Percentiles rank a stretch among this genome's conserved stretches.
phyloP scores from a whole-genome alignment of 805 yeast genomes.

The Yarrowia deformans region DNA sequence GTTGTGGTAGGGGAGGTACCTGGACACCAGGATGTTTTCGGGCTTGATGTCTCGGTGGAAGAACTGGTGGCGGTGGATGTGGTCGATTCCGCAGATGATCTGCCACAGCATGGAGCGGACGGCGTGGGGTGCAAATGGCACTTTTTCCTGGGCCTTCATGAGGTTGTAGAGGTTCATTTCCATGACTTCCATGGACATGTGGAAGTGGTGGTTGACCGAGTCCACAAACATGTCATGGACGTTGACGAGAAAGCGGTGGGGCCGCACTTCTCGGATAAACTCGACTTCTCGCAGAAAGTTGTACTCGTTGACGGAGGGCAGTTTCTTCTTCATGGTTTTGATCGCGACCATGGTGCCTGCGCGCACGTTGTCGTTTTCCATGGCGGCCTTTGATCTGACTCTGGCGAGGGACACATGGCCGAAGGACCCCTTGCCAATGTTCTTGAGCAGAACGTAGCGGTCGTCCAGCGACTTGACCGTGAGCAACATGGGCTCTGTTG shows the following conservation, averaged over 20 bases:
- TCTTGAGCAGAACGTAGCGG: constrained; percentile 41
- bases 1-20: constrained; percentile 43
- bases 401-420: constrained; percentile 44
- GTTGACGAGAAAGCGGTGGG: constrained; percentile 75
- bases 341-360: constrained; percentile 65
- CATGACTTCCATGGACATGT: constrained; percentile 90
- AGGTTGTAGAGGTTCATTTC: constrained; percentile 81
- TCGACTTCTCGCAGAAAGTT: constrained; percentile 53
- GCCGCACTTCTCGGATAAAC: constrained; percentile 59
- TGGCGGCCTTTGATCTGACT: constrained; percentile 21
- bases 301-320: constrained; percentile 62
- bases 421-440: constrained; percentile 48
- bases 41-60: constrained; percentile 95
- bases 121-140: constrained; percentile 63
- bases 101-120: constrained; percentile 63
- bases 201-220: constrained; percentile 61
- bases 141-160: constrained; percentile 65
- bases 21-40: constrained; percentile 81
- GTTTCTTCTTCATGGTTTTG: constrained; percentile 72
- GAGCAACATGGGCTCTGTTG: constrained; percentile 13
- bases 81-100: constrained; percentile 75
- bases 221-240: constrained; percentile 84
- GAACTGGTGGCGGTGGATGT: constrained; percentile 73
- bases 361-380: neutral
- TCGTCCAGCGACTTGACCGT: constrained; percentile 31